Evolutionary conservation across 2,329 filamentous ascomycete genomes (phyloP).

Genomic region (Alternaria novae-zelandiae): DNA sequence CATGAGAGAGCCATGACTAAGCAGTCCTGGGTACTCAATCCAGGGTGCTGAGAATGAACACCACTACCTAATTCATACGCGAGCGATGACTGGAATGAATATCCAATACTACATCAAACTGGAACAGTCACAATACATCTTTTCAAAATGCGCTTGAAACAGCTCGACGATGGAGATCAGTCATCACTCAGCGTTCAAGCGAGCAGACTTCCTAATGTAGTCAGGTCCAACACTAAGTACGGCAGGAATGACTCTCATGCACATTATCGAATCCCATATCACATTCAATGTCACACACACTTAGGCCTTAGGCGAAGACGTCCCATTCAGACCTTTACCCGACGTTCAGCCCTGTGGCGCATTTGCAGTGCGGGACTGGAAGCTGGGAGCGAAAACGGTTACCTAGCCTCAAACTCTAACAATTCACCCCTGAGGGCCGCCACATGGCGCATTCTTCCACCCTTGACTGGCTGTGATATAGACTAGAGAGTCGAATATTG

Average conservation of each 20-base stretch:
- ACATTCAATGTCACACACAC: background rate
- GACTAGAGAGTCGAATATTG: background rate
- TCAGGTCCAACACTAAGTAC: background rate
- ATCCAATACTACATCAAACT: background rate
- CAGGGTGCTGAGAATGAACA: background rate
- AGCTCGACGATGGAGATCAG: background rate
- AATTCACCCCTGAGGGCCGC: conserved; percentile 3
- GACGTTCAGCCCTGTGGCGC: conserved; percentile 3
- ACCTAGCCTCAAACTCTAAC: background rate
- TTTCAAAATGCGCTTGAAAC: background rate
- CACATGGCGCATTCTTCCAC: background rate
- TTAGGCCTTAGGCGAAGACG: conserved; percentile 1
- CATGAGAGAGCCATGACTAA: conserved; percentile 12
- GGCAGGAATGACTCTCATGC: background rate
- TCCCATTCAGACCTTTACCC: conserved; percentile 4
- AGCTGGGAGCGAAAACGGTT: conserved; percentile 13
- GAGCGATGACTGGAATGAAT: background rate
- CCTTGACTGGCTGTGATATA: background rate
- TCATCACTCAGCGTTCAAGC: background rate
- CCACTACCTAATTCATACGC: background rate
- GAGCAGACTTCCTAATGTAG: background rate
- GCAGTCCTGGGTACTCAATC: conserved; percentile 6
- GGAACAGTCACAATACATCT: background rate
- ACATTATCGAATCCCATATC: background rate
- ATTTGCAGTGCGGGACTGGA: background rate